Evolutionary conservation across 2,329 filamentous ascomycete genomes (phyloP).

Genomic region (Myriosclerotinia scirpicola): DNA sequence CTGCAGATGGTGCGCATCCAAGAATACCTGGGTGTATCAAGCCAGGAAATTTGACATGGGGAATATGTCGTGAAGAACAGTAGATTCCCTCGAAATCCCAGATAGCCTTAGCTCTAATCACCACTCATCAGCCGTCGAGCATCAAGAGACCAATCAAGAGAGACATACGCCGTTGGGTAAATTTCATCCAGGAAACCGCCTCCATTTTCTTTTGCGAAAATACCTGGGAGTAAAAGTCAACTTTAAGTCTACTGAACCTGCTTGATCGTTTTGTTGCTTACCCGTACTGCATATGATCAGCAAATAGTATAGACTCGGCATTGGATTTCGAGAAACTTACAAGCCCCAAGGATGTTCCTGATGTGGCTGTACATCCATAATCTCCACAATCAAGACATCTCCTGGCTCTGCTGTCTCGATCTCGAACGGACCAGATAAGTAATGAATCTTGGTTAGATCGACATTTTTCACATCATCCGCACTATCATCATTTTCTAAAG

Average conservation of each 20-base stretch:
- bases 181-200: conserved; percentile 87
- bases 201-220: conserved; percentile 75
- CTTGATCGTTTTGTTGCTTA: neutral
- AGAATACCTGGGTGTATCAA: conserved; percentile 86
- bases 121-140: conserved; percentile 4
- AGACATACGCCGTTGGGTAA: conserved; percentile 73
- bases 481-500: conserved; percentile 71
- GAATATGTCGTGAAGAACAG: conserved; percentile 83
- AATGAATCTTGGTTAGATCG: conserved; percentile 82
- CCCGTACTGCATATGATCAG: conserved; percentile 14
- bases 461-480: conserved; percentile 87
- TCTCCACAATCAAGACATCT: conserved; percentile 77
- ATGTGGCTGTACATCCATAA: conserved; percentile 89
- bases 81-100: conserved; percentile 78
- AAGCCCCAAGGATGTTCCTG: conserved; percentile 88
- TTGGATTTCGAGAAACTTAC: conserved; percentile 58
- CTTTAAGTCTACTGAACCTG: neutral
- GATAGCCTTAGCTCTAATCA: conserved; percentile 62
- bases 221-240: conserved; percentile 29
- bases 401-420: conserved; percentile 81
- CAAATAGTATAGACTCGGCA: neutral
- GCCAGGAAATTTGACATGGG: conserved; percentile 82
- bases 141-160: neutral
- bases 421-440: conserved; percentile 86
- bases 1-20: conserved; percentile 77